Conservation (phyloP, 2,329 filamentous ascomycete species). For the Aureobasidium sp. region DNA sequence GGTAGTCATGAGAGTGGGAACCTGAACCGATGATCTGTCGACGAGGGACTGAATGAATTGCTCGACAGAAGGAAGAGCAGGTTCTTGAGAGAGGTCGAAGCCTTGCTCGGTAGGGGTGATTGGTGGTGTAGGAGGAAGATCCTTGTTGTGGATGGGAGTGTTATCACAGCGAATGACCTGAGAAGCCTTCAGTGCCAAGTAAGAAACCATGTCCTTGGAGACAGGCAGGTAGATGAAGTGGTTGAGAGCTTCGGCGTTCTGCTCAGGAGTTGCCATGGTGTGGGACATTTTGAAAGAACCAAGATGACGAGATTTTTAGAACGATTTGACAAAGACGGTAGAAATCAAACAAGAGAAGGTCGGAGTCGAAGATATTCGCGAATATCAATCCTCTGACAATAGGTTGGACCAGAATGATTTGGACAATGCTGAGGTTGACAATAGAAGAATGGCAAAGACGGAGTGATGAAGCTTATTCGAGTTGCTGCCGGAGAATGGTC, state of each 20-base stretch:
- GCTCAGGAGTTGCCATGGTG: conserved; percentile 32
- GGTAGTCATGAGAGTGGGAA: conserved; percentile 93
- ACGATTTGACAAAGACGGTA: background rate
- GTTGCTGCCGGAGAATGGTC: conserved; percentile 22
- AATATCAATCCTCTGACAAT: conserved; percentile 22
- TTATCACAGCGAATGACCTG: conserved; percentile 73
- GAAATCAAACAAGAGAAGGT: conserved; percentile 5
- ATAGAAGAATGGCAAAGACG: conserved; percentile 20
- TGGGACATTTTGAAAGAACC: conserved; percentile 34
- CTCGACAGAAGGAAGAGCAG: conserved; percentile 66
- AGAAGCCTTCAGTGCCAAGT: conserved; percentile 64
- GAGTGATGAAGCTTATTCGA: conserved; percentile 18
- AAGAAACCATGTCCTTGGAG: conserved; percentile 65
- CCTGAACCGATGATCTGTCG: conserved; percentile 88
- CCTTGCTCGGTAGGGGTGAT: conserved; percentile 48
- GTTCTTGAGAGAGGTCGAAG: conserved; percentile 29
- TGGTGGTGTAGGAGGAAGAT: conserved; percentile 51
- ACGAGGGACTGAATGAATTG: conserved; percentile 89
- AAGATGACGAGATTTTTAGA: conserved; percentile 10
- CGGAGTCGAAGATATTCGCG: conserved; percentile 15
- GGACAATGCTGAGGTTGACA: conserved; percentile 18
- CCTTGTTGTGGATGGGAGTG: conserved; percentile 34
- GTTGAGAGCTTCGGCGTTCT: conserved; percentile 68
- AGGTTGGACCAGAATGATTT: conserved; percentile 16
- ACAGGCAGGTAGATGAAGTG: conserved; percentile 74